A percentile compares a stretch with the other conserved stretches of the same genome.
These are phyloP conservation scores for Pseudogymnoascus pannorum DNA, from an alignment of 2,329 filamentous ascomycete genomes.

Conservation along the genomic window DNA sequence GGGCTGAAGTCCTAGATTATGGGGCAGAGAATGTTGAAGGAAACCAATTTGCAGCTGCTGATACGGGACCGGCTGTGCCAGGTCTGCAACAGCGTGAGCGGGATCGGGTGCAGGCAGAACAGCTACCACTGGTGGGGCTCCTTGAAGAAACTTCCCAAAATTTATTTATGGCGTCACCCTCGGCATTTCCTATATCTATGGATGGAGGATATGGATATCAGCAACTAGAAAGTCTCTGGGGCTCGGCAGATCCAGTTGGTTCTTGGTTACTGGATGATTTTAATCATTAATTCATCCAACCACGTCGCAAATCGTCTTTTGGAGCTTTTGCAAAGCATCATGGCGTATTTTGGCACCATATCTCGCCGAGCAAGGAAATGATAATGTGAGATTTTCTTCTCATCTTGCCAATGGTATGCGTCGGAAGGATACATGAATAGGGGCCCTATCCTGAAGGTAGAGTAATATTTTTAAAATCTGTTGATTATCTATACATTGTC, in stretches of 20 bases:
- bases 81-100: background rate
- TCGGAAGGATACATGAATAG: background rate
- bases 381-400: too few relatives aligned
- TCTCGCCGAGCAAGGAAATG: too few relatives aligned
- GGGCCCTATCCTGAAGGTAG: background rate
- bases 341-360: background rate
- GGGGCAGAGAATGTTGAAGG: background rate
- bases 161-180: background rate
- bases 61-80: background rate
- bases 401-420: background rate
- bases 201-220: conserved; percentile 2
- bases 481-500: background rate
- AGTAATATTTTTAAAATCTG: background rate
- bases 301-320: background rate
- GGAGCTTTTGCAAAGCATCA: background rate
- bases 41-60: background rate
- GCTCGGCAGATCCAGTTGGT: conserved; percentile 4
- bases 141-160: background rate
- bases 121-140: background rate
- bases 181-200: background rate
- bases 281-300: background rate
- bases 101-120: background rate
- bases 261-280: conserved; percentile 10
- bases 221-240: conserved; percentile 6
- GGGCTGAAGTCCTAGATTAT: background rate